Percentiles rank a stretch among this genome's conserved stretches.
phyloP scores from a whole-genome alignment of 257 asterid genomes.

The Apocynum venetum region DNA sequence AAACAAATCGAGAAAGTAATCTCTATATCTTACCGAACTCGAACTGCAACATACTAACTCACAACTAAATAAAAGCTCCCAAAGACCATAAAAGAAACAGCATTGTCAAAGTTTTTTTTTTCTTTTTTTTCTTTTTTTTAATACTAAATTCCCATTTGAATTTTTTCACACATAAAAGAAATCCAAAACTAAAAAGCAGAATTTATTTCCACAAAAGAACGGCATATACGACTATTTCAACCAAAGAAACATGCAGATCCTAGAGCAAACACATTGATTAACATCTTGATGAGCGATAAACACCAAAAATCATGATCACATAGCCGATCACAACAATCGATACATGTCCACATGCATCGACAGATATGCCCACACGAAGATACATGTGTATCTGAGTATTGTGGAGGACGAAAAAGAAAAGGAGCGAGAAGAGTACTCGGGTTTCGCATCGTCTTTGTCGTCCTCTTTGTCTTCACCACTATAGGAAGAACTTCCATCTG shows the following conservation, averaged over 20 bases:
- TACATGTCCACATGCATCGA: slow-evolving; percentile 20
- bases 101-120: neutral
- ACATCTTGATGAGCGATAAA: slow-evolving; percentile 14
- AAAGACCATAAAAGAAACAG: neutral
- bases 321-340: slow-evolving; percentile 8
- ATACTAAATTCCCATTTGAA: neutral
- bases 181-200: neutral
- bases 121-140: no score
- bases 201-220: neutral
- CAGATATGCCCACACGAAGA: slow-evolving; percentile 23
- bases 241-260: slow-evolving; percentile 22
- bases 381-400: slow-evolving; percentile 19
- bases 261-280: neutral
- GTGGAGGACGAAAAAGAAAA: slow-evolving; percentile 13
- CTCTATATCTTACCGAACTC: slow-evolving; percentile 3
- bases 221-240: neutral
- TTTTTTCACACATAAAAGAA: neutral
- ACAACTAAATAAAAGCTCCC: neutral
- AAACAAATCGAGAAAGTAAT: slow-evolving; percentile 4
- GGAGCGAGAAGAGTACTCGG: slow-evolving; percentile 45
- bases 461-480: slow-evolving; percentile 52
- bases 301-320: slow-evolving; percentile 8
- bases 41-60: neutral
- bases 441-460: neutral
- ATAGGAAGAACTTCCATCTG: slow-evolving; percentile 56